phyloP scores from a whole-genome alignment of 768 basidiomycete species.

The Tephrocybe rancida region DNA sequence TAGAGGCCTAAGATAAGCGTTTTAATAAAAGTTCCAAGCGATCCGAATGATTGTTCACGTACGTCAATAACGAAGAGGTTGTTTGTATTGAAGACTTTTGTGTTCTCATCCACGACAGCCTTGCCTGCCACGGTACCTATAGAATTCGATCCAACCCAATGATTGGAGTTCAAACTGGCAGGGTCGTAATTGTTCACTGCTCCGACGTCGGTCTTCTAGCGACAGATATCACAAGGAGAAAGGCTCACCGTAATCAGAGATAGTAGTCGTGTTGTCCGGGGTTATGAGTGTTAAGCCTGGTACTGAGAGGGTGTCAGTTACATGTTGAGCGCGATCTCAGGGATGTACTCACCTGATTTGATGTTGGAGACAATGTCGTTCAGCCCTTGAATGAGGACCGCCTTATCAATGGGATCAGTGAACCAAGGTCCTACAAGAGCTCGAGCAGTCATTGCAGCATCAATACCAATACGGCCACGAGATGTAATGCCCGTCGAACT shows the following conservation, averaged over 20 bases:
- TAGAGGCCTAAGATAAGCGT: slow-evolving; percentile 28
- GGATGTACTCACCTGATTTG: slow-evolving; percentile 34
- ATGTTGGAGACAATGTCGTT: slow-evolving; percentile 48
- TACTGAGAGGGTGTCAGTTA: slow-evolving; percentile 31
- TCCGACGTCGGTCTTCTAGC: slow-evolving; percentile 1
- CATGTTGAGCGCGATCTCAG: background rate
- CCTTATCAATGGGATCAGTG: slow-evolving; percentile 57
- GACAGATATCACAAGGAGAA: background rate
- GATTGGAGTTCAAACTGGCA: slow-evolving; percentile 54
- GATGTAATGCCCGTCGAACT: slow-evolving; percentile 63
- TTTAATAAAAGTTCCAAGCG: background rate
- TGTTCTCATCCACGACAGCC: slow-evolving; percentile 59
- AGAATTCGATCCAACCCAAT: slow-evolving; percentile 62
- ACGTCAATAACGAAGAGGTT: slow-evolving; percentile 61
- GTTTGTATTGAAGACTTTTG: slow-evolving; percentile 51
- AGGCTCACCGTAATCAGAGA: slow-evolving; percentile 49
- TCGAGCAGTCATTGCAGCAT: slow-evolving; percentile 48
- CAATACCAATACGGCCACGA: slow-evolving; percentile 63
- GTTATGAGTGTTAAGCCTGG: slow-evolving; percentile 56
- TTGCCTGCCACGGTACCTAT: slow-evolving; percentile 38
- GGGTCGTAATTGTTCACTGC: slow-evolving; percentile 42
- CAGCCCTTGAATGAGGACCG: slow-evolving; percentile 49
- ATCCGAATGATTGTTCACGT: slow-evolving; percentile 13
- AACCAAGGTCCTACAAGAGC: slow-evolving; percentile 61
- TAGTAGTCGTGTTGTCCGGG: slow-evolving; percentile 59